Evolutionary conservation across 768 basidiomycete genomes (phyloP), one percentile per base, ranked within the genome.

Genomic region (Termitomyces sp.): DNA sequence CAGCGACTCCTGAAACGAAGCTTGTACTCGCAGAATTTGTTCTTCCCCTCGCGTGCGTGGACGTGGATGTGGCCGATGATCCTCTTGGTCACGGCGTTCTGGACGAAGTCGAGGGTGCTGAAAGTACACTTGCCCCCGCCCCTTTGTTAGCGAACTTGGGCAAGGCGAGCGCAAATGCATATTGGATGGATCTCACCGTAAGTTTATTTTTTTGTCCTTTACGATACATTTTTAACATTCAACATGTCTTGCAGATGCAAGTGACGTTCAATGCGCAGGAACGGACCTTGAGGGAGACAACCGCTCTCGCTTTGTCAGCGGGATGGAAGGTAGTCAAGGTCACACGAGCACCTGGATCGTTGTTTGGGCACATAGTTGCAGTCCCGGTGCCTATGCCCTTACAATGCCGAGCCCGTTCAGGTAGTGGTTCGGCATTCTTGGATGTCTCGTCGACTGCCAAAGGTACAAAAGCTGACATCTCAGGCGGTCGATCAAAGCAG

Each of bases 81-180:
- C 42, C 27, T 14, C 57, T 40, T 31, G 60, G 57, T 29, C 60
- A 57, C 32, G 61, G 58, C 19, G 62, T 65, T 12, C 66, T 78
- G 21, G 73, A 76, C 27, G 76, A 67, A 10, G 68, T 84, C 1
- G 78, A 82, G 44, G 83, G 83, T 10, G 82, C 80, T 0, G 79
- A 82, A 58, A 76, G 72, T 50, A 74, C 75, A 42, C 74, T 87
- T 4, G 84, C 79, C 0, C 78, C 82, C 3, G 76, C 79, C 19
- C 87, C 87, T 35, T 69, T 92, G n/a, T 73, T 90, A 31, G 75
- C 88, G 6, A 92, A 91, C 64, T 69, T 89, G 6, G 90, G 90
- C 0, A 86, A 85, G 63, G 87, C 87, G 7, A 89, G 78, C 65
- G 78, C 83, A 6, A 85, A 82, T 60, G 86, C 80, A 6, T 89